These are phyloP conservation scores for Iberis amara DNA, from an alignment of 441 rosid genomes.

Conservation along the genomic window DNA sequence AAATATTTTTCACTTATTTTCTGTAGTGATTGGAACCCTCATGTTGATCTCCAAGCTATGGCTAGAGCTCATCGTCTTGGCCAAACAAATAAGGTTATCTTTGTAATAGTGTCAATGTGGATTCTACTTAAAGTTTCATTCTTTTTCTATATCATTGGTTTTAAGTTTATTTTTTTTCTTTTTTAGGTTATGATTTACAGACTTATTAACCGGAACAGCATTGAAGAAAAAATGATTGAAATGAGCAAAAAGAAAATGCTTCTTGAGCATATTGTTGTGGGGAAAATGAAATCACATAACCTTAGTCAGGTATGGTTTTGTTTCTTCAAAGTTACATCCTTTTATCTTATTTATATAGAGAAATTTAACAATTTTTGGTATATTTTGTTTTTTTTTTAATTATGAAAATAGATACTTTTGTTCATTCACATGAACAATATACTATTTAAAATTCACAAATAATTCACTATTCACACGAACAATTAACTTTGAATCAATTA, in stretches of 20 bases:
- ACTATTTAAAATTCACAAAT: too few species aligned
- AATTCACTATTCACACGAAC: too few species aligned
- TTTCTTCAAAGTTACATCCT: not conserved
- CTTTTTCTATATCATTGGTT: not conserved
- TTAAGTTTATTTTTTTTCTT: not conserved
- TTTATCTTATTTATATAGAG: not conserved
- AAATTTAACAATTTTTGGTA: too few species aligned
- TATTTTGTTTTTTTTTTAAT: too few species aligned
- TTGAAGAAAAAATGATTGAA: constrained; percentile 86
- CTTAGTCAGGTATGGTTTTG: constrained; percentile 7
- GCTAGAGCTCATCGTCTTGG: constrained; percentile 97
- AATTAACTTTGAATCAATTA: too few species aligned
- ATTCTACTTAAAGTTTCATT: not conserved
- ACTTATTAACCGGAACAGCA: constrained; percentile 63
- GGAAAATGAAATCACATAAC: not conserved
- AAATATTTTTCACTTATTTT: constrained; percentile 18
- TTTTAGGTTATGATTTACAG: constrained; percentile 83
- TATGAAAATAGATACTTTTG: too few species aligned
- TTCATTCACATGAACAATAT: too few species aligned
- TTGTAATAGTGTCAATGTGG: not conserved
- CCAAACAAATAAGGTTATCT: constrained; percentile 68
- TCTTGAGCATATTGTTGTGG: constrained; percentile 17
- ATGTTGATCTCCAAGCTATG: constrained; percentile 95
- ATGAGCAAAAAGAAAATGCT: constrained; percentile 16
- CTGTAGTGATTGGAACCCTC: constrained; percentile 92